phyloP scores from a whole-genome alignment of 192 early-diverging fungal genomes.

The Linnemannia hyalina region DNA sequence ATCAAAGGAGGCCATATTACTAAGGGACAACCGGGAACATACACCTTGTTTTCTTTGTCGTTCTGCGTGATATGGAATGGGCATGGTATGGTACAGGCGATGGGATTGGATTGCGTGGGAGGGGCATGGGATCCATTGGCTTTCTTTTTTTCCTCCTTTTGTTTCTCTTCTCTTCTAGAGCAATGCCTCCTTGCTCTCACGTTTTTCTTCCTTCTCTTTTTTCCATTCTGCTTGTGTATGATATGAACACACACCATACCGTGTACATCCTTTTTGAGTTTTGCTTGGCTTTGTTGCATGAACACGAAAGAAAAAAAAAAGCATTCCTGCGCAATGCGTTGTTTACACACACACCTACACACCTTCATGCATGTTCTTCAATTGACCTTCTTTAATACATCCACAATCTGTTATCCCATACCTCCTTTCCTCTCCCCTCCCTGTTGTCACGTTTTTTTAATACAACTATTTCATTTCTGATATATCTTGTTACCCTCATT shows the following conservation, averaged over 20 bases:
- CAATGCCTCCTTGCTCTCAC: background rate
- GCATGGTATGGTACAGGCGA: background rate
- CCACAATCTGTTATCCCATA: background rate
- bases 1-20: background rate
- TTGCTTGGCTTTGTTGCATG: background rate
- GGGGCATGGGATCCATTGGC: background rate
- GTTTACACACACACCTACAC: background rate
- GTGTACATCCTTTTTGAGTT: background rate
- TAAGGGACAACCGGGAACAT: background rate
- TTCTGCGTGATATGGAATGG: background rate
- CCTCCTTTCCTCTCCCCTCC: background rate
- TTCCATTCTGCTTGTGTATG: background rate
- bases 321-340: background rate
- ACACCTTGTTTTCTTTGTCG: too few species aligned
- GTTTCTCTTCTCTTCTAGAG: background rate
- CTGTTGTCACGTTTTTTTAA: slow-evolving; percentile 36
- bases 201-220: background rate
- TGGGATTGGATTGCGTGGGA: background rate
- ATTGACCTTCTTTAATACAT: slow-evolving; percentile 3
- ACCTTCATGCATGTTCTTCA: background rate
- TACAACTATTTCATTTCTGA: slow-evolving; percentile 20
- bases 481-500: background rate
- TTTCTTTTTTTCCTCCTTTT: slow-evolving; percentile 7
- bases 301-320: background rate
- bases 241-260: background rate